Evolutionary conservation across 2,329 filamentous ascomycete genomes (phyloP).

Genomic region (Lojkania enalia): DNA sequence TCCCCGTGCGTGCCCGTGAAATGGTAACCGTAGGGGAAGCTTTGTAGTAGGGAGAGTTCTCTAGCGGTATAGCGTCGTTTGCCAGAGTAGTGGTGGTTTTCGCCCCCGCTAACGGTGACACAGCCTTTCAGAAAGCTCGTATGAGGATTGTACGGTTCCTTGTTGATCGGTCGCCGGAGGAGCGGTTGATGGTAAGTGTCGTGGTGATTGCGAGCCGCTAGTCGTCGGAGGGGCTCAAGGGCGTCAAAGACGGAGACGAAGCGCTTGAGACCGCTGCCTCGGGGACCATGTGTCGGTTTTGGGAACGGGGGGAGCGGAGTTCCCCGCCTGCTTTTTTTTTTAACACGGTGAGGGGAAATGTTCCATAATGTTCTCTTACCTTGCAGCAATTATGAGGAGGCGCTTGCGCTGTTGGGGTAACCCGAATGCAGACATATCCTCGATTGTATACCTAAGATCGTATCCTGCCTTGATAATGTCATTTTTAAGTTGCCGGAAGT

Average conservation of each 20-base stretch:
- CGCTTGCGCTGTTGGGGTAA: constrained; percentile 32
- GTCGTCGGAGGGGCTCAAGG: constrained; percentile 16
- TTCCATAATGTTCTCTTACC: constrained; percentile 14
- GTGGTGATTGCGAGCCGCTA: constrained; percentile 6
- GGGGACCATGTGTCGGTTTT: constrained; percentile 24
- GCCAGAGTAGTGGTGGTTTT: constrained; percentile 21
- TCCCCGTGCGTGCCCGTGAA: constrained; percentile 16
- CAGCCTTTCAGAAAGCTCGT: constrained; percentile 13
- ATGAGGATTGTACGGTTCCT: constrained; percentile 11
- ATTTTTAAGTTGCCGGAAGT: constrained; percentile 20
- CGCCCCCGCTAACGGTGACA: constrained; percentile 22
- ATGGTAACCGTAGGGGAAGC: constrained; percentile 12
- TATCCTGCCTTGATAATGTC: constrained; percentile 25
- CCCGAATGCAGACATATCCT: constrained; percentile 23
- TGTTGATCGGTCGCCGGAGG: neutral
- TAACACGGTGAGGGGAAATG: no score
- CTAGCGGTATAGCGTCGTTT: constrained; percentile 20
- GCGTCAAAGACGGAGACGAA: constrained; percentile 26
- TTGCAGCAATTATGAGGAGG: constrained; percentile 31
- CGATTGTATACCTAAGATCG: constrained; percentile 26
- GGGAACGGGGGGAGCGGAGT: constrained; percentile 37
- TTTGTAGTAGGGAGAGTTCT: constrained; percentile 25
- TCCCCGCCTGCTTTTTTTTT: constrained; percentile 19
- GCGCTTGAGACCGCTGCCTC: constrained; percentile 23
- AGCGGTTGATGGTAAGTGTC: constrained; percentile 21